Evolutionary conservation across 176 grass and related monocot species (phyloP).

Genomic region (Echinochloa phyllopogon): DNA sequence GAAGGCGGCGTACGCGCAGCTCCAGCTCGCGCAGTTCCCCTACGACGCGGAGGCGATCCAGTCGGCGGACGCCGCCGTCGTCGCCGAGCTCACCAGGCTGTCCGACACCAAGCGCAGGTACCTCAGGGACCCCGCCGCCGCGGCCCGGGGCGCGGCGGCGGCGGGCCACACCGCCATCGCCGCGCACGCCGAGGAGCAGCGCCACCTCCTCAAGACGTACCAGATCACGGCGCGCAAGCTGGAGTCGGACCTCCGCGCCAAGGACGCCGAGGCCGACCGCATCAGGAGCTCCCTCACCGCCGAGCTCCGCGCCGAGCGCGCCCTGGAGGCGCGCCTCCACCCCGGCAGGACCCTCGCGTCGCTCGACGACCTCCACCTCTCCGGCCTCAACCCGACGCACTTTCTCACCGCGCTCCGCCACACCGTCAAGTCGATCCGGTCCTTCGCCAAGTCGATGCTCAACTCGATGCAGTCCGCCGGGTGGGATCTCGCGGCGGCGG

Average conservation of each 20-base stretch:
- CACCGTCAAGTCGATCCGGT: constrained; percentile 81
- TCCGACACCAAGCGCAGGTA: constrained; percentile 81
- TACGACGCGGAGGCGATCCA: constrained; percentile 85
- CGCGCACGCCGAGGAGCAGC: constrained; percentile 83
- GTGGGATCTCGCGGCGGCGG: constrained; percentile 76
- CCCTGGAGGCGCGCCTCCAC: constrained; percentile 67
- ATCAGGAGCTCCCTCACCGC: constrained; percentile 39
- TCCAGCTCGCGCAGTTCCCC: constrained; percentile 87
- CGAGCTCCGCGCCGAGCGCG: constrained; percentile 57
- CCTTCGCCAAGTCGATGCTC: constrained; percentile 73
- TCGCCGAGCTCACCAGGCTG: constrained; percentile 77
- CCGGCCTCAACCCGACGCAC: constrained; percentile 89
- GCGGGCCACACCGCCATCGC: constrained; percentile 52
- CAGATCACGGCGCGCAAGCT: constrained; percentile 87
- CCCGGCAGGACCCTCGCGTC: constrained; percentile 73
- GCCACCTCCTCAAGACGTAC: constrained; percentile 82
- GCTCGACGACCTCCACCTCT: constrained; percentile 80
- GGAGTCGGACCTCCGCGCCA: constrained; percentile 57
- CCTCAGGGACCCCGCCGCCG: constrained; percentile 59
- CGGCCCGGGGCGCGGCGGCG: constrained; percentile 39
- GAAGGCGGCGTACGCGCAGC: constrained; percentile 90
- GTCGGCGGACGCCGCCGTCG: constrained; percentile 64
- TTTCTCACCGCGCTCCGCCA: constrained; percentile 79
- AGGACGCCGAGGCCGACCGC: constrained; percentile 54
- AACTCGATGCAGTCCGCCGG: constrained; percentile 75